These are phyloP conservation scores for Myxozyma lipomycoides DNA, from an alignment of 805 yeast species.

Conservation along the genomic window DNA sequence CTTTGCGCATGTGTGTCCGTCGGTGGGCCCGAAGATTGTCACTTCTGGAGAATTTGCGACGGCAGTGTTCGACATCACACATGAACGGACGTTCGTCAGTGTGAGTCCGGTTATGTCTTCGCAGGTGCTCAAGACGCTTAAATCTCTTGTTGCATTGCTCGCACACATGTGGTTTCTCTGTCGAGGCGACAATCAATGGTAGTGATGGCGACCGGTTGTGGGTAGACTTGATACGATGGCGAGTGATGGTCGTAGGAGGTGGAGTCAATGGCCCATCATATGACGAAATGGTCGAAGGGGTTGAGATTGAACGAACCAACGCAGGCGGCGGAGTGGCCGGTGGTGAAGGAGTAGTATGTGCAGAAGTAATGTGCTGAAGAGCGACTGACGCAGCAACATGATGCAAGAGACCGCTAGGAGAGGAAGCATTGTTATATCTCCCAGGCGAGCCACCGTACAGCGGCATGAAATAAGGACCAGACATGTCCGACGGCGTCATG, in stretches of 20 bases:
- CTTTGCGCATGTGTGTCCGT: constrained; percentile 55
- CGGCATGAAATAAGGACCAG: constrained; percentile 10
- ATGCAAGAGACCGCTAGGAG: neutral
- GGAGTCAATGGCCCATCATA: constrained; percentile 5
- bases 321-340: constrained; percentile 27
- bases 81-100: constrained; percentile 71
- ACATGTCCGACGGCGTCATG: constrained; percentile 11
- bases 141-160: constrained; percentile 38
- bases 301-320: constrained; percentile 11
- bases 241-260: neutral
- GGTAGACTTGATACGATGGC: constrained; percentile 3
- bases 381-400: constrained; percentile 19
- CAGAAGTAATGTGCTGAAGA: constrained; percentile 19
- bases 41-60: constrained; percentile 32
- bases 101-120: constrained; percentile 67
- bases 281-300: constrained; percentile 4
- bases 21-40: constrained; percentile 78
- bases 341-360: constrained; percentile 22
- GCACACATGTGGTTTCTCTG: constrained; percentile 39
- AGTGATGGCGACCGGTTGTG: neutral
- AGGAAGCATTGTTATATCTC: constrained; percentile 12
- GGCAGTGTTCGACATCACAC: constrained; percentile 44
- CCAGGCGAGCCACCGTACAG: constrained; percentile 15
- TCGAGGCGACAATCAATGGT: constrained; percentile 22
- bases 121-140: constrained; percentile 43